Percentiles rank a stretch among this genome's conserved stretches.
Evolutionary conservation across 1,284 basidiomycete species (phyloP).

Genomic region (Stygiomarasmius scandens): DNA sequence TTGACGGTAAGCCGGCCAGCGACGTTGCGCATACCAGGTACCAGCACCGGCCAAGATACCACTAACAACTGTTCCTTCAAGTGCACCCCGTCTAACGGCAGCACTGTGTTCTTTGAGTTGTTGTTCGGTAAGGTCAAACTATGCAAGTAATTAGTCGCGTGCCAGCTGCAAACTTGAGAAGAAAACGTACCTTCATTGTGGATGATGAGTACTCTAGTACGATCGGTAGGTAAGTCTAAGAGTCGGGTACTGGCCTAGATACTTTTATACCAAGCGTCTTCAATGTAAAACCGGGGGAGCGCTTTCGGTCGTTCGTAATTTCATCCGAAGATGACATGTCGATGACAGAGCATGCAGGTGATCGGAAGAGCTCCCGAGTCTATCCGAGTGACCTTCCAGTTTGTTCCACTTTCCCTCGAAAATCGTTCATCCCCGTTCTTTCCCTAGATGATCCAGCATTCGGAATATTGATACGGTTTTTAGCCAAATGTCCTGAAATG

Average conservation of each 20-base stretch:
- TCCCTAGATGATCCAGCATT: too few relatives aligned
- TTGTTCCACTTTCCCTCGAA: not conserved
- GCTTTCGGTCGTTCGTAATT: not conserved
- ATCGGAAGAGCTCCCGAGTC: not conserved
- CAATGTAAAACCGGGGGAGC: not conserved
- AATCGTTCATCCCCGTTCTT: too few relatives aligned
- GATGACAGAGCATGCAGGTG: not conserved
- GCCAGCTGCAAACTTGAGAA: not conserved
- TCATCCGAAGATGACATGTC: not conserved
- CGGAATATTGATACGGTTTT: too few relatives aligned
- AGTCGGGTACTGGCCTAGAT: not conserved
- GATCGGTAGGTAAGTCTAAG: not conserved
- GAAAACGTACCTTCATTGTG: conserved; percentile 26
- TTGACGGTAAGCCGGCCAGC: conserved; percentile 63
- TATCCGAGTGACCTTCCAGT: too few relatives aligned
- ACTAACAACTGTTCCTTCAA: conserved; percentile 63
- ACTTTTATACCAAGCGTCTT: not conserved
- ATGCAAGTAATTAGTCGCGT: not conserved
- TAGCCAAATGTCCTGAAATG: too few relatives aligned
- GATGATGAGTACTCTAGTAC: not conserved
- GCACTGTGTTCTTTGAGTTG: conserved; percentile 54
- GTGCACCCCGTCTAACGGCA: conserved; percentile 61
- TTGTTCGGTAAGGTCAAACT: conserved; percentile 45
- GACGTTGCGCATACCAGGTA: conserved; percentile 60
- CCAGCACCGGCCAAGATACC: conserved; percentile 55